Evolutionary conservation across 2,329 filamentous ascomycete species (phyloP).

Genomic region (Fusarium lyarnte): DNA sequence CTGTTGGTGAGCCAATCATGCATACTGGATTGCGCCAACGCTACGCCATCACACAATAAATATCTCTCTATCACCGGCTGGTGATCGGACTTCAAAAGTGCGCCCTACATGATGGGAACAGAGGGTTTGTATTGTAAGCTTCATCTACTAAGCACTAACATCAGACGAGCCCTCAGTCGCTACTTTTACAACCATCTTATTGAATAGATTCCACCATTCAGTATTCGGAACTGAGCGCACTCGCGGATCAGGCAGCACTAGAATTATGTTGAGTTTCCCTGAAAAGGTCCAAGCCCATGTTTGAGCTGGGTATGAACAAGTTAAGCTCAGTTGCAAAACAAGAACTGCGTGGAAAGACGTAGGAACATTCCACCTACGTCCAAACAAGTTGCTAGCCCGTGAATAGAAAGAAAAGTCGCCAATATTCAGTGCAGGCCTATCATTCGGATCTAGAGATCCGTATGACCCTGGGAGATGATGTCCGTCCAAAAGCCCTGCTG

Average conservation of each 20-base stretch:
- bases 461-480: neutral
- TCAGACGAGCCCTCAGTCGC: neutral
- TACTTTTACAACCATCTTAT: neutral
- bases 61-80: neutral
- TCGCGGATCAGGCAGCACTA: conserved; percentile 5
- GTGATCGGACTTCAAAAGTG: neutral
- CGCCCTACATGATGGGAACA: neutral
- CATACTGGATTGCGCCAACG: neutral
- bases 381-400: conserved; percentile 5
- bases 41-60: neutral
- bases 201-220: neutral
- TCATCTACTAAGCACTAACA: neutral
- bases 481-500: neutral
- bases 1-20: neutral
- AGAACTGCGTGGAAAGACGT: accelerated
- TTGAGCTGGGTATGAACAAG: neutral
- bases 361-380: neutral
- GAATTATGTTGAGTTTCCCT: neutral
- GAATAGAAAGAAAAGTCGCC: conserved; percentile 7
- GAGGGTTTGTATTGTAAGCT: neutral
- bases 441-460: neutral
- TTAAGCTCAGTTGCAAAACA: neutral
- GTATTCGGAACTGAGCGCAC: neutral
- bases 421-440: neutral
- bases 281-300: conserved; percentile 3